A percentile compares a stretch with the other conserved stretches of the same genome.
Conservation (phyloP, 805 yeast genomes). For the Zygoascus ofunaensis region DNA sequence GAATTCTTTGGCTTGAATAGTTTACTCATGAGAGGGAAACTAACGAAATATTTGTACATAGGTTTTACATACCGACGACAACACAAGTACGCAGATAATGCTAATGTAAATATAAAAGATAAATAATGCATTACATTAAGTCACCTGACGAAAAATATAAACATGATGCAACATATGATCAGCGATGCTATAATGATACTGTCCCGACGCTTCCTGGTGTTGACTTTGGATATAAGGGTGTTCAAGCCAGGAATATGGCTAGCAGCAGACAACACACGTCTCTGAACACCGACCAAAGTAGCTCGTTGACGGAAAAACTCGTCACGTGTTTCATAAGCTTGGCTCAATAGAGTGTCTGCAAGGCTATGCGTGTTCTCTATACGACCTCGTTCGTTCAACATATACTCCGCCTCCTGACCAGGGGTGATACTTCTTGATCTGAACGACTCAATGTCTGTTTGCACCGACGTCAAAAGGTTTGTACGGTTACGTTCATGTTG, state of each 20-base stretch:
- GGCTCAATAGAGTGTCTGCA: slow-evolving; percentile 72
- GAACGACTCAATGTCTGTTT: slow-evolving; percentile 66
- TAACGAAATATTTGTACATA: slow-evolving; percentile 1
- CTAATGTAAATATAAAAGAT: no score
- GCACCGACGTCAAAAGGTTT: slow-evolving; percentile 65
- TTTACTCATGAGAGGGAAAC: no score
- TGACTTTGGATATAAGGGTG: slow-evolving; percentile 64
- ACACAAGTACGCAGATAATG: no score
- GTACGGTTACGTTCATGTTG: slow-evolving; percentile 67
- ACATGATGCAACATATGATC: slow-evolving; percentile 61
- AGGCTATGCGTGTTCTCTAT: slow-evolving; percentile 63
- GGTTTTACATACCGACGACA: no score
- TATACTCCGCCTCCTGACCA: slow-evolving; percentile 53
- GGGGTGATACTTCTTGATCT: slow-evolving; percentile 31
- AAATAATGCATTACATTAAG: background rate
- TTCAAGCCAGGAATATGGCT: slow-evolving; percentile 77
- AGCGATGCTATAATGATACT: slow-evolving; percentile 72
- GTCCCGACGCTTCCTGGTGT: slow-evolving; percentile 82
- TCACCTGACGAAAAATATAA: slow-evolving; percentile 48
- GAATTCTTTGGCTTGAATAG: background rate
- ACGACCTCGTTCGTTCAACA: slow-evolving; percentile 65
- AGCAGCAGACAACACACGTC: slow-evolving; percentile 50
- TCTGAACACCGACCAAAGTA: slow-evolving; percentile 52
- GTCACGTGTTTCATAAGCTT: slow-evolving; percentile 84
- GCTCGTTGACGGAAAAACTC: slow-evolving; percentile 68